These are phyloP conservation scores for Eleusine coracana DNA, from an alignment of 176 grass and related monocot genomes.

Conservation along the genomic window DNA sequence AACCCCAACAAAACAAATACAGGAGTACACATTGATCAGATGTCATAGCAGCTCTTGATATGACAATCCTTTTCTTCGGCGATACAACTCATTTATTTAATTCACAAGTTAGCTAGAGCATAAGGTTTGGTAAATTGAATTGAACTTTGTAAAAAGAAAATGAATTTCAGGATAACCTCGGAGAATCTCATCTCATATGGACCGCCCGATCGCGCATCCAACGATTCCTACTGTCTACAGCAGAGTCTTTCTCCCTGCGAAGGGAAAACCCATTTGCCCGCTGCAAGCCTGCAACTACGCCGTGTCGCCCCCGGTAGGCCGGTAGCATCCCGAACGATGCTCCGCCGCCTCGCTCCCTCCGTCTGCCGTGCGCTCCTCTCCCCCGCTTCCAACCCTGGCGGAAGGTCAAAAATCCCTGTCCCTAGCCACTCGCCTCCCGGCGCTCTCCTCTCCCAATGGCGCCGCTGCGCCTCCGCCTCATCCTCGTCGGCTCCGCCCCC, in stretches of 20 bases:
- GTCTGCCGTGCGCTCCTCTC: slow-evolving; percentile 36
- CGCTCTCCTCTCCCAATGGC: slow-evolving; percentile 17
- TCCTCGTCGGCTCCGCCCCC: neutral
- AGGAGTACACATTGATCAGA: too few relatives aligned
- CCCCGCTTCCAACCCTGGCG: neutral
- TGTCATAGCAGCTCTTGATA: too few relatives aligned
- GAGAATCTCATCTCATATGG: neutral
- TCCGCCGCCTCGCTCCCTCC: slow-evolving; percentile 31
- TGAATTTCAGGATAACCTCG: neutral
- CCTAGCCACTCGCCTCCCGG: neutral
- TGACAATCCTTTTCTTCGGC: too few relatives aligned
- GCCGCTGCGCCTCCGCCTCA: slow-evolving; percentile 22
- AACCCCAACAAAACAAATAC: too few relatives aligned
- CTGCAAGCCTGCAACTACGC: neutral
- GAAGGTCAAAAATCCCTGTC: neutral
- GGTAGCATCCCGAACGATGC: slow-evolving; percentile 33
- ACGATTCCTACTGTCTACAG: neutral
- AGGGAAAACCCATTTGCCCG: slow-evolving; percentile 4
- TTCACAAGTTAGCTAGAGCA: too few relatives aligned
- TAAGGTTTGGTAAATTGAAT: too few relatives aligned
- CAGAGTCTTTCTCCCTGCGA: neutral
- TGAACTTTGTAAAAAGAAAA: too few relatives aligned
- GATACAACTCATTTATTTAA: too few relatives aligned
- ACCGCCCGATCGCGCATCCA: neutral
- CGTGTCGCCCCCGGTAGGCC: neutral